These are phyloP conservation scores for Hanseniaspora meyeri DNA, from an alignment of 805 yeast species.

Conservation along the genomic window DNA sequence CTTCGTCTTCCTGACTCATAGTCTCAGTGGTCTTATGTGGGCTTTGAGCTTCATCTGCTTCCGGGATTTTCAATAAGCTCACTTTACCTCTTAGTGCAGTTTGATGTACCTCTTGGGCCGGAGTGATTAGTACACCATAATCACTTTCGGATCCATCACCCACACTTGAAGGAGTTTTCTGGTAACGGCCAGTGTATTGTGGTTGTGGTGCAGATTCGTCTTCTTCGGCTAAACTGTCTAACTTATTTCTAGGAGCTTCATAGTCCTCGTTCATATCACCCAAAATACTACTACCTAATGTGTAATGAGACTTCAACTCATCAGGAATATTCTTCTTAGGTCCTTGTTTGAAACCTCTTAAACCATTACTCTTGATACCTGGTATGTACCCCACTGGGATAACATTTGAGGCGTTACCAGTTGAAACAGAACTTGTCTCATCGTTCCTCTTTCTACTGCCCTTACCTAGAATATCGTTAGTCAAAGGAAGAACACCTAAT, in stretches of 20 bases:
- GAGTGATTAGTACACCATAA: constrained; percentile 27
- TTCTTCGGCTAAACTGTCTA: neutral
- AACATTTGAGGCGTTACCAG: constrained; percentile 70
- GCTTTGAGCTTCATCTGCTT: constrained; percentile 12
- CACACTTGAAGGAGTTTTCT: constrained; percentile 33
- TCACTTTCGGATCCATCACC: constrained; percentile 38
- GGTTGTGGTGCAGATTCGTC: neutral
- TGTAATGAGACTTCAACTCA: constrained; percentile 27
- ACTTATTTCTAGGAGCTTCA: constrained; percentile 8
- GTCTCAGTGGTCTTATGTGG: constrained; percentile 7
- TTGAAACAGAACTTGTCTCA: constrained; percentile 14
- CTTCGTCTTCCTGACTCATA: constrained; percentile 20
- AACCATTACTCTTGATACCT: constrained; percentile 52
- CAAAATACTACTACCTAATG: constrained; percentile 34
- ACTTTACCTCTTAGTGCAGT: constrained; percentile 21
- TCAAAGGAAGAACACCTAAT: constrained; percentile 1
- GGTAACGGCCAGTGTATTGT: neutral
- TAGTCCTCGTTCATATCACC: constrained; percentile 29
- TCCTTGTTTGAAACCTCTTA: constrained; percentile 11
- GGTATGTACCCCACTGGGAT: constrained; percentile 90
- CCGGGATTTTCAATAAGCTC: constrained; percentile 33
- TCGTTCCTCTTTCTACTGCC: constrained; percentile 2
- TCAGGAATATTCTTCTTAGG: constrained; percentile 14
- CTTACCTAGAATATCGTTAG: neutral
- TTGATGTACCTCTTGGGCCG: constrained; percentile 11